A percentile compares a stretch with the other conserved stretches of the same genome.
Evolutionary conservation across 108 stramenopile genomes (phyloP).

Genomic region (Cyclostephanos invisitatus): DNA sequence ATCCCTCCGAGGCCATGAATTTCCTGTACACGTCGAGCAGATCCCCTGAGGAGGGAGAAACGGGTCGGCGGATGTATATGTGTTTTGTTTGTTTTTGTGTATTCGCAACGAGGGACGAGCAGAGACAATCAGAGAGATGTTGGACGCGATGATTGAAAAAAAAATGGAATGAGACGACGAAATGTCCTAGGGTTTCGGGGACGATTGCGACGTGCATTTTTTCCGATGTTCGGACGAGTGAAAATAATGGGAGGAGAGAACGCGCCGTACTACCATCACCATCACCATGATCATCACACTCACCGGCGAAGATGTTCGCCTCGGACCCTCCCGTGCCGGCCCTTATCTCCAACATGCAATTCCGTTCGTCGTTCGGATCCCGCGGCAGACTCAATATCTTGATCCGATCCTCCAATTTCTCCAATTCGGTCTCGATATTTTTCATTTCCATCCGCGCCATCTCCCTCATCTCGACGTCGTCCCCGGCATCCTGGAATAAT

Average conservation of each 20-base stretch:
- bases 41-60: slow-evolving; percentile 50
- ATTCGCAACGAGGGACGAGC: not conserved
- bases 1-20: slow-evolving; percentile 76
- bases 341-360: slow-evolving; percentile 95
- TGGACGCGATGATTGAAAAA: too few relatives aligned
- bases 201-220: too few relatives aligned
- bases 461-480: slow-evolving; percentile 85
- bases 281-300: too few relatives aligned
- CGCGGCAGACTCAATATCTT: slow-evolving; percentile 78
- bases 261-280: too few relatives aligned
- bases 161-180: too few relatives aligned
- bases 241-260: too few relatives aligned
- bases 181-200: too few relatives aligned
- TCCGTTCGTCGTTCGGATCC: slow-evolving; percentile 91
- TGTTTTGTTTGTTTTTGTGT: not conserved
- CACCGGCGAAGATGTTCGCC: slow-evolving; percentile 92
- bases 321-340: slow-evolving; percentile 98
- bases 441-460: slow-evolving; percentile 85
- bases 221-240: too few relatives aligned
- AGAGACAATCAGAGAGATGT: too few relatives aligned
- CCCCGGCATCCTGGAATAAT: slow-evolving; percentile 81
- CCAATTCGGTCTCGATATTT: slow-evolving; percentile 68
- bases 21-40: slow-evolving; percentile 90
- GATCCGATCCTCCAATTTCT: slow-evolving; percentile 64
- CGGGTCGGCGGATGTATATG: not conserved